Evolutionary conservation across 78 protist genomes (phyloP), one percentile per base, ranked within the genome.

Genomic region (Mastigamoeba balamuthi): DNA sequence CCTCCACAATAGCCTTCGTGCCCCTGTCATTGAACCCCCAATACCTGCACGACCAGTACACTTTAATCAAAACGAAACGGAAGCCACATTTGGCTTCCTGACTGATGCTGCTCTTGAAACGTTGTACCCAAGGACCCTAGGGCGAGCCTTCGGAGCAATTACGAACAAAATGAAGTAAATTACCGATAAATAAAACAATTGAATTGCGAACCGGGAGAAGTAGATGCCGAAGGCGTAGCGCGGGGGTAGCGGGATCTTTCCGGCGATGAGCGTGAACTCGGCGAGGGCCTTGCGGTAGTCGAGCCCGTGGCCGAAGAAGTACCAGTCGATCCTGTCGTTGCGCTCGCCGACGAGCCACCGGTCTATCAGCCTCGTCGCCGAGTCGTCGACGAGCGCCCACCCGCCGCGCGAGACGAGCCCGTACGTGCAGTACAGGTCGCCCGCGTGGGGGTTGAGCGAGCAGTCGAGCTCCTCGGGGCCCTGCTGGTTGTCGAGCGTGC

Each of bases 361-460:
- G 58, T 48, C 33, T 48, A 48, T 48, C 58, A 48, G 58, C 17
- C 9, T 9, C 69, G 9, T 17, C 41, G 17, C 23, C 8, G 36
- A 78, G 17, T 84, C 81, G 72, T 82, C 52, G 30, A 80, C 4
- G 7, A 44, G 52, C 9, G 77, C 71, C 76, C 84, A 83, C 1
- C 82, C 85, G 30, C 1, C 28, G 9, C 68, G 52, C 44, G 80
- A 81, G n/a, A 83, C 53, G 10, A 83, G 27, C 23, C 86, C 87
- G 58, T 48, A 48, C 17, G 58, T 48, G 58, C 58, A 48, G 58
- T 48, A 48, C 17, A 48, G 58, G 17, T 48, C 58, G 33, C 58
- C 17, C 17, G 58, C 17, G 29, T 17, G 17, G 29, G 17, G 17
- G 58, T 48, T 48, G 29, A 25, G 17, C n/a, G 7, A 7, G 17